Conservation (phyloP, 305 asterid species). For the Coffea humblotiana region DNA sequence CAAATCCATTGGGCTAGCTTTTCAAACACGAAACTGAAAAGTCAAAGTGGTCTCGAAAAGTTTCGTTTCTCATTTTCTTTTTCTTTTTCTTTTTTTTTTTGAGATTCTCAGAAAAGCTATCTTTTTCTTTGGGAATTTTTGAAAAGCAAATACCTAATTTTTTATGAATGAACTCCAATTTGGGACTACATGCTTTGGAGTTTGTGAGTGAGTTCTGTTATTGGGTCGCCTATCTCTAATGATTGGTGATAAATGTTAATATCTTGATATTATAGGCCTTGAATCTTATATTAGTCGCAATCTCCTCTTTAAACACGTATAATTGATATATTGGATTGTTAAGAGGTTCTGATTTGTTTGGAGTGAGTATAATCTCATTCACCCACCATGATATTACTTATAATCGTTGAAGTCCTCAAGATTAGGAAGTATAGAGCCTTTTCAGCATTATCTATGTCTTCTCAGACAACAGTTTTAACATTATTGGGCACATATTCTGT, state of each 20-base stretch:
- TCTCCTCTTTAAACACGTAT: no score
- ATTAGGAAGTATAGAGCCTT: not conserved
- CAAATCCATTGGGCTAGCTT: not conserved
- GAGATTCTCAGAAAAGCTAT: not conserved
- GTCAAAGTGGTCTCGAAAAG: not conserved
- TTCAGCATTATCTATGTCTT: not conserved
- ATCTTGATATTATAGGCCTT: not conserved
- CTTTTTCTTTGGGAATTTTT: no score
- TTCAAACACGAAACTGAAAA: not conserved
- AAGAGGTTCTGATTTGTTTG: not conserved
- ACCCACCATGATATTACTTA: not conserved
- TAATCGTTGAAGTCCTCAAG: not conserved
- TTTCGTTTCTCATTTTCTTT: not conserved
- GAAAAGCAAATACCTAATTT: no score
- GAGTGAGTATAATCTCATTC: not conserved
- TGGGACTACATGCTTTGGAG: not conserved
- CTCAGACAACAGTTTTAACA: not conserved
- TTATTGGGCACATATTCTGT: not conserved
- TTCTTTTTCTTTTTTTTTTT: no score
- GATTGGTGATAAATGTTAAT: no score
- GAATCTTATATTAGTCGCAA: not conserved
- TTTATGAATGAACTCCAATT: not conserved
- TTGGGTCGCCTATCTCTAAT: not conserved
- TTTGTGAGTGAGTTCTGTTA: not conserved
- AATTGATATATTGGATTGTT: not conserved